Conservation (phyloP, 192 early-diverging fungal species). For the Podila epigama region DNA sequence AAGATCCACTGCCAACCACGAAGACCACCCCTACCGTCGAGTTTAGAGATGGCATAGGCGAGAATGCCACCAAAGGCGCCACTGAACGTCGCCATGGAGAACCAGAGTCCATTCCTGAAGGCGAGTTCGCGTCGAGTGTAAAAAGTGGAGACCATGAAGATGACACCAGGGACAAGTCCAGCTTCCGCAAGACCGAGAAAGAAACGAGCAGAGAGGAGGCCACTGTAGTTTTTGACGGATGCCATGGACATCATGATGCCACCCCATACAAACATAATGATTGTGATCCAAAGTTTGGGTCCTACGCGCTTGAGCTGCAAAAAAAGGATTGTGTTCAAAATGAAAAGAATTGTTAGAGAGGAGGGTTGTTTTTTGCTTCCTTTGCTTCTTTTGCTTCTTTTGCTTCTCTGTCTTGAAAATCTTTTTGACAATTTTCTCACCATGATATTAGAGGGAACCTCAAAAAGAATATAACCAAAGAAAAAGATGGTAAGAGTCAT, state of each 20-base stretch:
- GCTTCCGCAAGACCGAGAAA: conserved; percentile 63
- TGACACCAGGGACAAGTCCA: conserved; percentile 60
- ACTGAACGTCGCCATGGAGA: conserved; percentile 52
- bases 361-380: neutral
- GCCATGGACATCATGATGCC: conserved; percentile 54
- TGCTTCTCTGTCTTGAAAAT: too few species aligned
- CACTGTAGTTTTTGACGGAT: conserved; percentile 35
- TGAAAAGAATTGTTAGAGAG: neutral
- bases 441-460: conserved; percentile 72
- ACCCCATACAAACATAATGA: conserved; percentile 62
- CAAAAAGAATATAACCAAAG: conserved; percentile 67
- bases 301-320: conserved; percentile 9
- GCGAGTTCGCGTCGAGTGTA: conserved; percentile 58
- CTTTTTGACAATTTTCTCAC: too few species aligned
- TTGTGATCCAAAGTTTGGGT: conserved; percentile 32
- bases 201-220: conserved; percentile 55
- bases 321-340: too few species aligned
- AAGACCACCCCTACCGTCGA: conserved; percentile 53
- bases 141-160: conserved; percentile 49
- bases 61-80: conserved; percentile 65
- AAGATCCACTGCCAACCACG: conserved; percentile 67
- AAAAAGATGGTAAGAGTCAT: conserved; percentile 66
- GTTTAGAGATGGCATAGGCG: conserved; percentile 62
- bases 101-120: conserved; percentile 56
- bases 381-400: neutral